phyloP scores from a whole-genome alignment of 768 basidiomycete genomes.

The Termitomyces eurrhizus region DNA sequence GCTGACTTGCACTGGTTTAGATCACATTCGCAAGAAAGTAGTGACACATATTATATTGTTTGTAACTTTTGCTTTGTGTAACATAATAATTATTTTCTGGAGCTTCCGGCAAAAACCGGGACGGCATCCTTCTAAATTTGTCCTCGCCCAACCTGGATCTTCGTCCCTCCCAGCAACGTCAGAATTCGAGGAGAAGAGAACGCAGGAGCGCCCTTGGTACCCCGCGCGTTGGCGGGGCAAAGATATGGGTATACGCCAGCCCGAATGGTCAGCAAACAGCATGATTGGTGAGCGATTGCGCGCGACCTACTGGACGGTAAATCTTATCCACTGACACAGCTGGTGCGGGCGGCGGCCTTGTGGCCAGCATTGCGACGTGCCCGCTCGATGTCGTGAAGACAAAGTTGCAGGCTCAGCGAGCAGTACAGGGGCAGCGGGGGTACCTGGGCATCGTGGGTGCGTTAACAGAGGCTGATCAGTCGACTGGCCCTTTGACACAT shows the following conservation, averaged over 20 bases:
- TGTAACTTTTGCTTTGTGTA: constrained; percentile 6
- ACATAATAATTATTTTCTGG: constrained; percentile 1
- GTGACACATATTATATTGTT: constrained; percentile 1
- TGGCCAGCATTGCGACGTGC: constrained; percentile 91
- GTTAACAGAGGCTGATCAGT: constrained; percentile 22
- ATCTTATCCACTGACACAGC: constrained; percentile 40
- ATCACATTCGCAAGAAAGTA: constrained; percentile 77
- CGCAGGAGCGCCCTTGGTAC: constrained; percentile 20
- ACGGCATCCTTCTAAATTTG: constrained; percentile 9
- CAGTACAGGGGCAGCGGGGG: constrained; percentile 59
- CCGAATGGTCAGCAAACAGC: constrained; percentile 71
- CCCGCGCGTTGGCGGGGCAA: constrained; percentile 61
- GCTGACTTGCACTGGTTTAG: constrained; percentile 27
- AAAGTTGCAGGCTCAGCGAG: constrained; percentile 90
- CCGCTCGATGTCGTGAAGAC: constrained; percentile 99
- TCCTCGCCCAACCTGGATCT: neutral
- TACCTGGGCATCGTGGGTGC: constrained; percentile 77
- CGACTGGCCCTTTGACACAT: constrained; percentile 9
- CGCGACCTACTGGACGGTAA: constrained; percentile 9
- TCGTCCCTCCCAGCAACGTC: constrained; percentile 7
- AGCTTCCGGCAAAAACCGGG: constrained; percentile 15
- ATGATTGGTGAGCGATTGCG: constrained; percentile 62
- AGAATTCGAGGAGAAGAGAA: constrained; percentile 12
- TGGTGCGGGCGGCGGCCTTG: constrained; percentile 93
- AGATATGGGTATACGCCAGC: constrained; percentile 59